These are phyloP conservation scores for Phytophthora europaea DNA, from an alignment of 352 stramenopile genomes.

Conservation along the genomic window DNA sequence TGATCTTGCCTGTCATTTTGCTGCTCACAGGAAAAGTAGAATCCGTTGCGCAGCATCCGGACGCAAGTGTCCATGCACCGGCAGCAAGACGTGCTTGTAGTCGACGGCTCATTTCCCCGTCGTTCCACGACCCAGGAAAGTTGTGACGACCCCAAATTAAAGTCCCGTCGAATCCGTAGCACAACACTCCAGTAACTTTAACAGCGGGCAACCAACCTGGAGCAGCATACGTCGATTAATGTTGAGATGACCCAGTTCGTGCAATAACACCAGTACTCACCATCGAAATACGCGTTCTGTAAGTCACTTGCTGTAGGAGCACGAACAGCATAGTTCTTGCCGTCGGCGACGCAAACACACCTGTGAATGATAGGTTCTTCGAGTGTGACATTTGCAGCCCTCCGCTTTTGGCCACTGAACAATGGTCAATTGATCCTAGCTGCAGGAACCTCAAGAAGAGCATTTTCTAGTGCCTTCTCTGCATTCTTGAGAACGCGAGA, in stretches of 20 bases:
- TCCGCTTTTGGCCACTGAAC: neutral
- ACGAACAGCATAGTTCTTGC: neutral
- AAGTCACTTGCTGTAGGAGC: neutral
- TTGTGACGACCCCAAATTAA: neutral
- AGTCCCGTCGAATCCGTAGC: neutral
- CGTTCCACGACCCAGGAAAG: too few species aligned
- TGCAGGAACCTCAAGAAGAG: neutral
- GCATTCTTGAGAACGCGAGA: neutral
- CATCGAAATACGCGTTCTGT: neutral
- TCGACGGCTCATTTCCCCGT: too few species aligned
- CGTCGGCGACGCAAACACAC: neutral
- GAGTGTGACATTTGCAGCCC: neutral
- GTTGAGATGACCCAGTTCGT: neutral
- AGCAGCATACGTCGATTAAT: neutral
- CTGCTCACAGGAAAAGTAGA: too few species aligned
- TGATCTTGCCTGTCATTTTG: too few species aligned
- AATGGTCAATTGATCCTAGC: neutral
- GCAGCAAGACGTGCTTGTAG: too few species aligned
- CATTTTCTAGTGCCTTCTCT: neutral
- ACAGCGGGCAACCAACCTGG: neutral
- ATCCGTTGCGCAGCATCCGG: too few species aligned
- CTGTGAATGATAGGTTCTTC: neutral
- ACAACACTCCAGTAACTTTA: neutral
- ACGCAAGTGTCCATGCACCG: too few species aligned
- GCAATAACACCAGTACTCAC: neutral